Conservation (phyloP, 768 basidiomycete species). For the Tremella fuciformis region DNA sequence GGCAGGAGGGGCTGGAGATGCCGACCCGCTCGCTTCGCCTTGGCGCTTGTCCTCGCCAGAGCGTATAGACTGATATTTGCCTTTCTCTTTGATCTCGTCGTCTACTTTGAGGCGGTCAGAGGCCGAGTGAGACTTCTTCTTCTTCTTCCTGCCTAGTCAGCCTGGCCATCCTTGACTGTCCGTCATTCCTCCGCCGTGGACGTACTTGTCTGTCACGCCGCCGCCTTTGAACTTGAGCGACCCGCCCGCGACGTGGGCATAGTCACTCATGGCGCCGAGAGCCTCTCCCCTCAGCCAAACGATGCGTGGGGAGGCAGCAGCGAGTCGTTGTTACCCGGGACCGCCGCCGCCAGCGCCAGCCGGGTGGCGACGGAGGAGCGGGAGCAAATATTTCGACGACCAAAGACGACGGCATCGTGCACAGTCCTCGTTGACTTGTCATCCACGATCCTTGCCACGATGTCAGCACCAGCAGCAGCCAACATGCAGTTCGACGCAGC, state of each 20-base stretch:
- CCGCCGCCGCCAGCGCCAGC: too few species aligned
- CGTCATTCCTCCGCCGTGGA: neutral
- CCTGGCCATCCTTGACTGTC: neutral
- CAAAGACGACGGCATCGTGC: too few species aligned
- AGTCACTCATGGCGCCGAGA: constrained; percentile 44
- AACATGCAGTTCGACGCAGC: constrained; percentile 49
- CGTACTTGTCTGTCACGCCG: constrained; percentile 43
- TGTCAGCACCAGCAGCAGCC: constrained; percentile 37
- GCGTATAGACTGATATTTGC: constrained; percentile 9
- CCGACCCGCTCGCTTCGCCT: constrained; percentile 5
- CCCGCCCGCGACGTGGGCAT: constrained; percentile 46
- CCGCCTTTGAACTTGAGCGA: constrained; percentile 51
- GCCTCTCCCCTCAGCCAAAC: neutral
- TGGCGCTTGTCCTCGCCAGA: constrained; percentile 6
- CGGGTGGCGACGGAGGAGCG: too few species aligned
- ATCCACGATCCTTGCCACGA: constrained; percentile 7
- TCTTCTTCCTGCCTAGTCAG: constrained; percentile 44
- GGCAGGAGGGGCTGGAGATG: neutral
- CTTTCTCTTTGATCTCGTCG: constrained; percentile 12
- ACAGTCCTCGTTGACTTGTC: constrained; percentile 7
- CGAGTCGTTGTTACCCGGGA: too few species aligned
- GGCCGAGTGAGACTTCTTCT: constrained; percentile 45
- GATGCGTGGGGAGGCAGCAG: too few species aligned
- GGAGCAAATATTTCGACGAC: too few species aligned
- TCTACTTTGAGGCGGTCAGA: constrained; percentile 29